phyloP scores from a whole-genome alignment of 1,139 yeast genomes.

The Yamadazyma mexicana region DNA sequence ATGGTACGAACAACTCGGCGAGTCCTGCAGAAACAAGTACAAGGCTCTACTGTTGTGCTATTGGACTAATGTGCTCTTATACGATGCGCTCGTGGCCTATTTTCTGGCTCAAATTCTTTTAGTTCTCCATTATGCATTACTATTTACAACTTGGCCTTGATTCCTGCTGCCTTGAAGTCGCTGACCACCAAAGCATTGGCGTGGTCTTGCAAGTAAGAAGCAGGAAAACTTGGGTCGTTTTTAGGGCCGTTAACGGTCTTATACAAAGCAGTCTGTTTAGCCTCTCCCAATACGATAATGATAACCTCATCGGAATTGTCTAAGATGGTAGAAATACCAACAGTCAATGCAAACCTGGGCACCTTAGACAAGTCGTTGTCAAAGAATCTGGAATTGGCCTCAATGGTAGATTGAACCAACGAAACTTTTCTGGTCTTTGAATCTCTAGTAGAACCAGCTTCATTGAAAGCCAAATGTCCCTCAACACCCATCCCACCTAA shows the following conservation, averaged over 20 bases:
- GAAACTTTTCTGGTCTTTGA: constrained; percentile 51
- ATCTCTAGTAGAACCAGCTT: constrained; percentile 52
- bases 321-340: constrained; percentile 62
- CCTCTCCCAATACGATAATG: constrained; percentile 48
- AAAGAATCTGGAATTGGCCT: constrained; percentile 60
- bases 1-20: too few species aligned
- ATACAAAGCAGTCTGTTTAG: constrained; percentile 43
- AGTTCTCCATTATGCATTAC: neutral
- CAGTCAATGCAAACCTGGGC: constrained; percentile 55
- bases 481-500: constrained; percentile 67
- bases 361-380: constrained; percentile 47
- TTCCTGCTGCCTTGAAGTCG: constrained; percentile 39
- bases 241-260: constrained; percentile 40
- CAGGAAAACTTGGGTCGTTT: constrained; percentile 42
- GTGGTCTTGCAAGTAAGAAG: constrained; percentile 49
- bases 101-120: too few species aligned
- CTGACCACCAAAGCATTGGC: constrained; percentile 45
- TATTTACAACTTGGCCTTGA: constrained; percentile 11
- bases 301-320: constrained; percentile 57
- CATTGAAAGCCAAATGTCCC: constrained; percentile 67
- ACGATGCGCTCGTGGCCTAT: too few species aligned
- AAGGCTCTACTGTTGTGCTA: too few species aligned
- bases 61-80: too few species aligned
- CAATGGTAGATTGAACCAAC: constrained; percentile 53
- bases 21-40: too few species aligned